Conservation (phyloP, 176 grass and related monocot species). For the Tillandsia leiboldiana region DNA sequence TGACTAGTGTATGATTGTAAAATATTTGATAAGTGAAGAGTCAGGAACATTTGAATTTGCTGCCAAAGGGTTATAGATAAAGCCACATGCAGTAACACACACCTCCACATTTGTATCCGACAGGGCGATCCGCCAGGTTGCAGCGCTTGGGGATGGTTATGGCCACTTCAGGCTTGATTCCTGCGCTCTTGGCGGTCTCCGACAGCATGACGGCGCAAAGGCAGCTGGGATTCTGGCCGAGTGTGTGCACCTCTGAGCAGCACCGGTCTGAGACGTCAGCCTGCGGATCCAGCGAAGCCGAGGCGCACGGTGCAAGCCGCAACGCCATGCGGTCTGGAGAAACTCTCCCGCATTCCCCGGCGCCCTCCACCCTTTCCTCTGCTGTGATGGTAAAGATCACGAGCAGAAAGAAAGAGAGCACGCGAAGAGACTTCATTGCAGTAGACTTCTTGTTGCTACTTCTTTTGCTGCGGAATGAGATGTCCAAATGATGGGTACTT, state of each 20-base stretch:
- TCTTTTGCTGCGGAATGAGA: background rate
- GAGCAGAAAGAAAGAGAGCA: background rate
- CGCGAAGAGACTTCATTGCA: background rate
- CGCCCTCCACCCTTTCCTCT: conserved; percentile 3
- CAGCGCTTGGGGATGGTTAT: conserved; percentile 74
- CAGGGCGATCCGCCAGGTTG: conserved; percentile 48
- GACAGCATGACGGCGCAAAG: conserved; percentile 71
- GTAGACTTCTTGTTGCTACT: background rate
- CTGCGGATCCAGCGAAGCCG: conserved; percentile 31
- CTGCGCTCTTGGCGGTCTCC: conserved; percentile 34
- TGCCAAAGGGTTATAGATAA: too few species aligned
- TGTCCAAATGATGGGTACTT: too few species aligned
- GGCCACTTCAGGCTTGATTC: conserved; percentile 52
- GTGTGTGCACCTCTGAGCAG: conserved; percentile 47
- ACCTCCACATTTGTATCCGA: conserved; percentile 80
- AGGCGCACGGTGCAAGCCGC: conserved; percentile 44
- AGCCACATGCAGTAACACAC: background rate
- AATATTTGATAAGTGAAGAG: too few species aligned
- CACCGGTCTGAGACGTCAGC: conserved; percentile 27
- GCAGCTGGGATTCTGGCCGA: conserved; percentile 57
- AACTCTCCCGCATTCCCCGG: conserved; percentile 51
- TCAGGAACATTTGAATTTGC: too few species aligned
- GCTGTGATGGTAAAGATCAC: background rate
- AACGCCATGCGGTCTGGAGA: conserved; percentile 42
- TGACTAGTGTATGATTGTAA: too few species aligned